These are phyloP conservation scores for Emericellopsis atlantica DNA, from an alignment of 2,329 filamentous ascomycete species.

Conservation along the genomic window DNA sequence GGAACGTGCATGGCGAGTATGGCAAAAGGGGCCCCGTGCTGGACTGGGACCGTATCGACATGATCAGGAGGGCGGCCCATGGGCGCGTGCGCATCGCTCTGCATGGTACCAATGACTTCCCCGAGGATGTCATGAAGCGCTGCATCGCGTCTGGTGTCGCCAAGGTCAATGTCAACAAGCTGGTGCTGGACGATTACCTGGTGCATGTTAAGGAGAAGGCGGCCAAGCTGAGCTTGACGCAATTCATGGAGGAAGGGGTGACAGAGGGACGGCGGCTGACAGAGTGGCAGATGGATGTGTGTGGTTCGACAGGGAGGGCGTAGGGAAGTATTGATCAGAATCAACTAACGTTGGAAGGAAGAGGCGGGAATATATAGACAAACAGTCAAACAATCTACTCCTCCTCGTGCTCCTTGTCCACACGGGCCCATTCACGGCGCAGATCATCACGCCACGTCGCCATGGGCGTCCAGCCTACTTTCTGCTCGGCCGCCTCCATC, in stretches of 20 bases:
- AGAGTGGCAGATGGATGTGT: conserved; percentile 34
- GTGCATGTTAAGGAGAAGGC: conserved; percentile 24
- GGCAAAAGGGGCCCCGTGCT: conserved; percentile 26
- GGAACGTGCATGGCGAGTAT: conserved; percentile 57
- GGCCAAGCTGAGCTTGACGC: conserved; percentile 17
- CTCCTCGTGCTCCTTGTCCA: conserved; percentile 5
- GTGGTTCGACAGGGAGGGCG: conserved; percentile 28
- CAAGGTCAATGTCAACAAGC: conserved; percentile 46
- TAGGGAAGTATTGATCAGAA: too few species aligned
- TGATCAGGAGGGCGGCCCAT: conserved; percentile 14
- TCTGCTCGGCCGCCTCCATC: conserved; percentile 19
- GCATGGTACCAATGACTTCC: conserved; percentile 45
- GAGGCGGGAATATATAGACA: too few species aligned
- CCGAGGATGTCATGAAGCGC: conserved; percentile 30
- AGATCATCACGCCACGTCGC: conserved; percentile 17
- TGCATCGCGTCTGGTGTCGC: conserved; percentile 39
- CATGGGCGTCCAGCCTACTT: conserved; percentile 25
- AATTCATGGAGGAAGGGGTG: conserved; percentile 31
- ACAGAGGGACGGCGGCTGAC: conserved; percentile 24
- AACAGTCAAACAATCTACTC: not conserved
- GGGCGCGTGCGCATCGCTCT: conserved; percentile 31
- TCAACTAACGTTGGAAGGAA: too few species aligned
- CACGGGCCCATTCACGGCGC: conserved; percentile 14
- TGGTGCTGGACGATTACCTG: conserved; percentile 32
- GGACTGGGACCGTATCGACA: conserved; percentile 37